phyloP scores from a whole-genome alignment of 768 basidiomycete genomes.

The Infundibulicybe gibba region DNA sequence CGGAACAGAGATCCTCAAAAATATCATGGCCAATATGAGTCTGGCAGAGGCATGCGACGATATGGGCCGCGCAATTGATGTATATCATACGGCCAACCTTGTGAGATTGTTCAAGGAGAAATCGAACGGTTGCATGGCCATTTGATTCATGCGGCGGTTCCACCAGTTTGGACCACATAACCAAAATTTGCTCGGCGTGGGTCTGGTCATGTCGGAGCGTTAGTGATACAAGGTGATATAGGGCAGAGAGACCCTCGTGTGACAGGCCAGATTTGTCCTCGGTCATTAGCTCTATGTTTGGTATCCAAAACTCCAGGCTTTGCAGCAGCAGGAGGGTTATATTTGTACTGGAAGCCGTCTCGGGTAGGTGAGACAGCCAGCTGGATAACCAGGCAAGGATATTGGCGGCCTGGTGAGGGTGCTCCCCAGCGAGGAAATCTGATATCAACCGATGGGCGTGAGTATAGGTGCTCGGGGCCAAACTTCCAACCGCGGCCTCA shows the following conservation, averaged over 20 bases:
- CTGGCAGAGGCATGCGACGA: conserved; percentile 82
- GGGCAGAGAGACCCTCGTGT: conserved; percentile 55
- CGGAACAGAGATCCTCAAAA: conserved; percentile 79
- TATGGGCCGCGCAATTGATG: conserved; percentile 73
- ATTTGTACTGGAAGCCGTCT: conserved; percentile 40
- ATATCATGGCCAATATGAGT: conserved; percentile 68
- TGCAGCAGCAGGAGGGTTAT: conserved; percentile 62
- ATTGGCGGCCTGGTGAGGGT: conserved; percentile 56
- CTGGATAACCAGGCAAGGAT: conserved; percentile 70
- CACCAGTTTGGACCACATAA: conserved; percentile 77
- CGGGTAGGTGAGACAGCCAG: conserved; percentile 67
- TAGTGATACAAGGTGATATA: conserved; percentile 82
- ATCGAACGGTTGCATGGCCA: conserved; percentile 76
- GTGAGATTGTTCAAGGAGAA: conserved; percentile 84
- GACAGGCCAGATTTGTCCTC: conserved; percentile 55
- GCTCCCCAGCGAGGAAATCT: conserved; percentile 75
- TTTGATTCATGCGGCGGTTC: conserved; percentile 69
- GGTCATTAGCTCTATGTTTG: conserved; percentile 66
- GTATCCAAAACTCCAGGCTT: conserved; percentile 82
- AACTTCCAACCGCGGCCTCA: conserved; percentile 69
- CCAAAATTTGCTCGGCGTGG: conserved; percentile 76
- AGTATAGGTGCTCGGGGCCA: conserved; percentile 72
- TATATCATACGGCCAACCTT: conserved; percentile 79
- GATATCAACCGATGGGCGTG: conserved; percentile 78
- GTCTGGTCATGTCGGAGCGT: conserved; percentile 70